Evolutionary conservation across 2,329 filamentous ascomycete genomes (phyloP), one percentile per base, ranked within the genome.

Genomic region (Clarireedia sp.): DNA sequence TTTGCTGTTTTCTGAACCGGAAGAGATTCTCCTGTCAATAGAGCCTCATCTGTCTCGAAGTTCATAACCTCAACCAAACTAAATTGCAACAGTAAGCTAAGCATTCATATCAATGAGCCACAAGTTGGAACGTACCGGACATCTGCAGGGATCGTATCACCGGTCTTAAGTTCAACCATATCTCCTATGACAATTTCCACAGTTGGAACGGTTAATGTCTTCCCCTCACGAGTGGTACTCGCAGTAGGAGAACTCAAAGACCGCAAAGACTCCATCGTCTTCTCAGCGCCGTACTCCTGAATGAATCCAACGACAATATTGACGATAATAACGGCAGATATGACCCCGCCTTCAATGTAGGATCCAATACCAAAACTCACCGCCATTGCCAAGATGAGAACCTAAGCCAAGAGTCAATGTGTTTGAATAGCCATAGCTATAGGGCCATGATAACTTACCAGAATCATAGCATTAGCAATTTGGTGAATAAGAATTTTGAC

Each of bases 381-480:
- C 44, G 70, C 74, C 78, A 82, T 83, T 55, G 76, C 80, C 54
- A 79, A 71, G 51, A 81, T 78, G 50, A 84, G 72, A 16, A 78
- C 74, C 69, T 76, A 60, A 2, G 48, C 21, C 29, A 33, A 37
- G 2, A n/a, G 46, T 40, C 24, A 47, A 43, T 7, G 60, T 73
- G 68, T 49, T 78, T 65, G 52, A 57, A 51, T 38, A 52, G 40
- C 23, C 16, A 5, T 6, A 19, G 23, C 23, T 14, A 12, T 7
- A 26, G 12, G 10, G 36, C 23, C 52, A 48, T 49, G 44, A 48
- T 51, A 7, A 52, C 54, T 45, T 65, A 68, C 84, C 69, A 87
- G 68, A 61, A 81, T 86, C 79, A 87, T 80, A 14, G 83, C 83
- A 68, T 87, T 87, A 57, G 82, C 82, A 52, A 87, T 73, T 65